These are phyloP conservation scores for Hysterium pulicare DNA, from an alignment of 2,329 filamentous ascomycete genomes.

Conservation along the genomic window DNA sequence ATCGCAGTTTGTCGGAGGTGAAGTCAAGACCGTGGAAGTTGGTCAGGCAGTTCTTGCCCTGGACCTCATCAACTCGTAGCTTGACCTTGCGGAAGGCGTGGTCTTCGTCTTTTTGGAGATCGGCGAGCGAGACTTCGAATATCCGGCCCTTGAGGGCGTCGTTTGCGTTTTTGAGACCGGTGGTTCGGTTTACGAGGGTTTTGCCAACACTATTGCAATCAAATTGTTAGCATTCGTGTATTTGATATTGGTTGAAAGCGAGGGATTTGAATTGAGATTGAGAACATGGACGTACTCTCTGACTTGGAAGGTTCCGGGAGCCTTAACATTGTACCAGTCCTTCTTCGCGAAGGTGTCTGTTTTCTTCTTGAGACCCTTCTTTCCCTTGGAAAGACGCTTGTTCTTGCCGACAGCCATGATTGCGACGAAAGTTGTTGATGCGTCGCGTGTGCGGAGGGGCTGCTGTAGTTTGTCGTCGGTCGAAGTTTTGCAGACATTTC, in stretches of 20 bases:
- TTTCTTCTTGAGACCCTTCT: conserved; percentile 99
- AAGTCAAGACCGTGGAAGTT: conserved; percentile 99
- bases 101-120: conserved; percentile 99
- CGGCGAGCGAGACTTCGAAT: conserved; percentile 97
- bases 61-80: conserved; percentile 96
- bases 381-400: conserved; percentile 99
- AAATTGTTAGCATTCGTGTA: conserved; percentile 23
- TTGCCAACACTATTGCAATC: conserved; percentile 84
- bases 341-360: conserved; percentile 98
- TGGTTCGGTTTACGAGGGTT: conserved; percentile 98
- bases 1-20: conserved; percentile 99
- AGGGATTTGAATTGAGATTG: conserved; percentile 9
- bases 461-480: conserved; percentile 31
- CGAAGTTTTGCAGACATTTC: conserved; percentile 28
- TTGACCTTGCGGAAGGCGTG: conserved; percentile 99
- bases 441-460: conserved; percentile 21
- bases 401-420: conserved; percentile 91
- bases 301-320: conserved; percentile 90
- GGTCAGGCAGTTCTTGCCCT: conserved; percentile 99
- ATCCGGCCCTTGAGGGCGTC: conserved; percentile 98
- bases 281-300: conserved; percentile 72
- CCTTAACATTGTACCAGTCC: conserved; percentile 95
- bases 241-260: conserved; percentile 16
- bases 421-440: conserved; percentile 50
- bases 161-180: conserved; percentile 99